Percentiles rank a stretch among this genome's conserved stretches.
Evolutionary conservation across 2,329 filamentous ascomycete species (phyloP).

Genomic region (Pezicula neosporulosa): DNA sequence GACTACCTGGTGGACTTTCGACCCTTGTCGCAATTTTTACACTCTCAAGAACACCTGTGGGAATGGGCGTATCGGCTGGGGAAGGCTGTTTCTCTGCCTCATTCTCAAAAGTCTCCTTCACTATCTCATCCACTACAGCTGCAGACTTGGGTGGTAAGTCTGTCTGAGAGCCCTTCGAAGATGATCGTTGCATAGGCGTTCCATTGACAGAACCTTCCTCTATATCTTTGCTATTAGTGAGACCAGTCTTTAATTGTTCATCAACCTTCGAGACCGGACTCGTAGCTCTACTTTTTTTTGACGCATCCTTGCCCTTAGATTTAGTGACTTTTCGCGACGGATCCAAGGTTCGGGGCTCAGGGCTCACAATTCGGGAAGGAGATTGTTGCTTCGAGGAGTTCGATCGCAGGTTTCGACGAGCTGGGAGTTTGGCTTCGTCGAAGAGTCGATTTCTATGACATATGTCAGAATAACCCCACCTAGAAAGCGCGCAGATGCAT

Average conservation of each 20-base stretch:
- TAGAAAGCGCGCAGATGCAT: slow-evolving; percentile 11
- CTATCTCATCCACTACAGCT: slow-evolving; percentile 17
- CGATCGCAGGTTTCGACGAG: slow-evolving; percentile 41
- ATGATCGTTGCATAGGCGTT: slow-evolving; percentile 18
- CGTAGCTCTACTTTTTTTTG: slow-evolving; percentile 19
- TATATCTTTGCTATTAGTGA: slow-evolving; percentile 5
- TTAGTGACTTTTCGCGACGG: slow-evolving; percentile 17
- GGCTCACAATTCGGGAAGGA: slow-evolving; percentile 19
- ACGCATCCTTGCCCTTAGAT: slow-evolving; percentile 17
- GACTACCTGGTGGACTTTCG: slow-evolving; percentile 25
- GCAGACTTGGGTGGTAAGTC: slow-evolving; percentile 19
- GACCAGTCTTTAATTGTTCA: slow-evolving; percentile 7
- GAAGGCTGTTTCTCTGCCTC: slow-evolving; percentile 11
- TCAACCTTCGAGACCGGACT: slow-evolving; percentile 20
- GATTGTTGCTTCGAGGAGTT: slow-evolving; percentile 38
- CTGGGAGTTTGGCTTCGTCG: slow-evolving; percentile 50
- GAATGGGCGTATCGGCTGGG: slow-evolving; percentile 7
- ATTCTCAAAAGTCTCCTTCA: slow-evolving; percentile 19
- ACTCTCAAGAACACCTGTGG: slow-evolving; percentile 16
- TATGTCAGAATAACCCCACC: slow-evolving; percentile 23
- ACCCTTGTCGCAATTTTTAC: slow-evolving; percentile 20
- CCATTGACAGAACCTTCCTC: slow-evolving; percentile 5
- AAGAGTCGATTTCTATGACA: slow-evolving; percentile 42
- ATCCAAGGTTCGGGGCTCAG: slow-evolving; percentile 14
- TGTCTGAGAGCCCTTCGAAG: slow-evolving; percentile 28